Conservation (phyloP, 306 rosid species). For the Prunus armeniaca region DNA sequence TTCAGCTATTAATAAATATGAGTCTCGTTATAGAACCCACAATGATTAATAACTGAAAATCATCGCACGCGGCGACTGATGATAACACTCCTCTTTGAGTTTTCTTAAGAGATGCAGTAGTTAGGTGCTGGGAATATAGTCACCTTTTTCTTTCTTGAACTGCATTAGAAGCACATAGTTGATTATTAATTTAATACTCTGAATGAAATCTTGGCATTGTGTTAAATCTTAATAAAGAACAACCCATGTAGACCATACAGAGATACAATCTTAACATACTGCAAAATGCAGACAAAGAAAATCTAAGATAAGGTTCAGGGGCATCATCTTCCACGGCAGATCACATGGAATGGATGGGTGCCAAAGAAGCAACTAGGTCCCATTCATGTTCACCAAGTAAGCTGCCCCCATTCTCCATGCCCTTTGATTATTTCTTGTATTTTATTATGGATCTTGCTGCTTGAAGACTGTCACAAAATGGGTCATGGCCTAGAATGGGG, state of each 20-base stretch:
- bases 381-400: constrained; percentile 5
- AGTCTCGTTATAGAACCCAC: too few species aligned
- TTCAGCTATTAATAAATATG: too few species aligned
- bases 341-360: constrained; percentile 40
- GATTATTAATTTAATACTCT: neutral
- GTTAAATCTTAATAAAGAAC: neutral
- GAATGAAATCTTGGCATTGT: neutral
- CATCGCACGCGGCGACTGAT: too few species aligned
- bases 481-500: neutral
- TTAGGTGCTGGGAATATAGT: constrained; percentile 4
- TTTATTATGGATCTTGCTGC: constrained; percentile 16
- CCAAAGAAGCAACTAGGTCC: constrained; percentile 25
- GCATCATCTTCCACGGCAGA: constrained; percentile 25
- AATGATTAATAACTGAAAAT: too few species aligned
- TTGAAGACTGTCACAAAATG: neutral
- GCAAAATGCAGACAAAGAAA: neutral
- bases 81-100: neutral
- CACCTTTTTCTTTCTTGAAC: neutral
- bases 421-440: neutral
- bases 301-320: constrained; percentile 7
- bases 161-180: neutral
- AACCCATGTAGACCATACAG: neutral
- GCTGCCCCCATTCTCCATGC: constrained; percentile 1
- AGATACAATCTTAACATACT: neutral
- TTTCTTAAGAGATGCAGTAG: neutral